A percentile compares a stretch with the other conserved stretches of the same genome.
These are phyloP conservation scores for Straminergon stramineum DNA, from an alignment of 225 moss, liverwort and hornwort species.

Conservation along the genomic window DNA sequence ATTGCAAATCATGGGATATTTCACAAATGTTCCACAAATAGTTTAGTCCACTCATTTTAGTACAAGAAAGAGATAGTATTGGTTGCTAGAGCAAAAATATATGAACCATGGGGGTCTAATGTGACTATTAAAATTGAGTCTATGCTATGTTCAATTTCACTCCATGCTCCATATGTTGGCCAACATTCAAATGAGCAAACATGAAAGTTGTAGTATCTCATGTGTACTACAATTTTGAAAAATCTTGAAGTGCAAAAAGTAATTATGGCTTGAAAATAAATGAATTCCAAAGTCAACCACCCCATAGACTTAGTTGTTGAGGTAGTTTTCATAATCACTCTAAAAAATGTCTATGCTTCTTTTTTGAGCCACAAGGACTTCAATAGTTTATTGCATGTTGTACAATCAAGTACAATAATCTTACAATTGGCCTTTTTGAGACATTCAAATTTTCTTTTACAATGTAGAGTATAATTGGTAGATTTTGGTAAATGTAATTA, in stretches of 20 bases:
- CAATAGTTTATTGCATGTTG: not conserved
- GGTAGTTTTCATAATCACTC: not conserved
- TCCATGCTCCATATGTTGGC: rapidly evolving
- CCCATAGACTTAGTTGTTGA: not conserved
- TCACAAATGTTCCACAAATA: not conserved
- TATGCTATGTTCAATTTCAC: not conserved
- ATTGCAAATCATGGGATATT: not conserved
- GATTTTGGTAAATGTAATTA: too few relatives aligned
- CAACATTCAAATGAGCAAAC: not conserved
- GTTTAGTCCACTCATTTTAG: not conserved
- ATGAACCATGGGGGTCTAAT: not conserved
- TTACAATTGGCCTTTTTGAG: too few relatives aligned
- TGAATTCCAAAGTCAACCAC: not conserved
- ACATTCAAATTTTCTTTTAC: too few relatives aligned
- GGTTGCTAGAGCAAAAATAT: too few relatives aligned
- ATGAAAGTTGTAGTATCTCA: not conserved
- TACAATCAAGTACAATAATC: too few relatives aligned
- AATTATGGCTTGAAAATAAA: not conserved
- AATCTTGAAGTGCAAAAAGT: not conserved
- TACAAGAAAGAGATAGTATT: not conserved
- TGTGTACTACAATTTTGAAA: not conserved
- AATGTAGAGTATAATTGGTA: too few relatives aligned
- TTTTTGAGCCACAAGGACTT: not conserved
- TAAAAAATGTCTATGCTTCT: not conserved
- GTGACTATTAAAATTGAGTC: not conserved